Evolutionary conservation across 176 grass and related monocot genomes (phyloP).

Genomic region (Triticum monococcum): DNA sequence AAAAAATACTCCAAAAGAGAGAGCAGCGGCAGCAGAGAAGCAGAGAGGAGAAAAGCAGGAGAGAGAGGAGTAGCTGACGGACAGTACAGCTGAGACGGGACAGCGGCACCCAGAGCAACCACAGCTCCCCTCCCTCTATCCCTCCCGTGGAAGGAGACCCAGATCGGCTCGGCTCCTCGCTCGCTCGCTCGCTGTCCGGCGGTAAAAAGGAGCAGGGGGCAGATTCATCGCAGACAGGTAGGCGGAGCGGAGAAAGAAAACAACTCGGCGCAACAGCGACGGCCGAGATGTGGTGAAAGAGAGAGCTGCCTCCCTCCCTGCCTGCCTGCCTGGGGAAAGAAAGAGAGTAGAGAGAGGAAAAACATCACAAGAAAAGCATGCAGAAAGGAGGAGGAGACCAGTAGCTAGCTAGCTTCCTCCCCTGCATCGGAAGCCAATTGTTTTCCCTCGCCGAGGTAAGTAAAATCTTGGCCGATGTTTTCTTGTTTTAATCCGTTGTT

Average conservation of each 20-base stretch:
- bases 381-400: not conserved
- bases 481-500: not conserved
- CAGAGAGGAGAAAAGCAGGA: not conserved
- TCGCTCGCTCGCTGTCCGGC: not conserved
- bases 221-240: not conserved
- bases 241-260: not conserved
- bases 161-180: not conserved
- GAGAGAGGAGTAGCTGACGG: not conserved
- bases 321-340: too few species aligned
- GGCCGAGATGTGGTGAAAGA: not conserved
- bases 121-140: not conserved
- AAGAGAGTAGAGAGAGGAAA: not conserved
- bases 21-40: not conserved
- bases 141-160: not conserved
- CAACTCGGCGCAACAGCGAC: constrained; percentile 1
- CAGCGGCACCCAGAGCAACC: not conserved
- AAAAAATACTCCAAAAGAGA: not conserved
- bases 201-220: not conserved
- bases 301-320: not conserved
- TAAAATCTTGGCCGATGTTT: not conserved
- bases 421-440: not conserved
- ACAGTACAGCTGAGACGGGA: not conserved
- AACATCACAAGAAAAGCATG: constrained; percentile 24
- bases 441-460: not conserved
- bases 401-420: not conserved